These are phyloP conservation scores for Apiotrichum laibachii DNA, from an alignment of 1,284 basidiomycete genomes.

Conservation along the genomic window DNA sequence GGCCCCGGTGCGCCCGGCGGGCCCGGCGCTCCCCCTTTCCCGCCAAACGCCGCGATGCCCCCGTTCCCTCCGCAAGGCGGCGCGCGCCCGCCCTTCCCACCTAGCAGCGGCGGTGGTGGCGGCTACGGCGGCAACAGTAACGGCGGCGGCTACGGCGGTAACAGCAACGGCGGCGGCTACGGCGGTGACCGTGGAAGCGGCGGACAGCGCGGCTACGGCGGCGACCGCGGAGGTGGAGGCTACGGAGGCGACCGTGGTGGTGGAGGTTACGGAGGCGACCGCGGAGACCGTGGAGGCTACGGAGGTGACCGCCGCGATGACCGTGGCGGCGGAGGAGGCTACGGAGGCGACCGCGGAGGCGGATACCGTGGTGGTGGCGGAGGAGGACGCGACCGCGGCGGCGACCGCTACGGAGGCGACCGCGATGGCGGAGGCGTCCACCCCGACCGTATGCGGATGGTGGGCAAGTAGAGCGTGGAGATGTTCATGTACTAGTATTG, in stretches of 20 bases:
- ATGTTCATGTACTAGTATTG: constrained; percentile 14
- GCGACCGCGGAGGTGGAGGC: neutral
- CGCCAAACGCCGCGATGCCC: constrained; percentile 28
- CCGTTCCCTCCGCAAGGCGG: constrained; percentile 46
- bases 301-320: neutral
- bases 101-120: constrained; percentile 8
- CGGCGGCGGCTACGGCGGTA: neutral
- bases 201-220: neutral
- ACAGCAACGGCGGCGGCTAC: neutral
- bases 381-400: neutral
- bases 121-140: neutral
- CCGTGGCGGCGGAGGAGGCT: neutral
- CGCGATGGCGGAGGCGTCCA: constrained; percentile 58
- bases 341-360: neutral
- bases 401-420: neutral
- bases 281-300: constrained; percentile 50
- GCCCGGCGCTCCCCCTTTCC: constrained; percentile 19
- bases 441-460: constrained; percentile 81
- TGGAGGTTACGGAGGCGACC: constrained; percentile 61
- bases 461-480: constrained; percentile 52
- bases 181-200: neutral
- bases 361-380: neutral
- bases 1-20: neutral
- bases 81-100: constrained; percentile 28
- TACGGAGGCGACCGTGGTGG: neutral